Conservation (phyloP, 306 rosid species). For the Myrica gale region DNA sequence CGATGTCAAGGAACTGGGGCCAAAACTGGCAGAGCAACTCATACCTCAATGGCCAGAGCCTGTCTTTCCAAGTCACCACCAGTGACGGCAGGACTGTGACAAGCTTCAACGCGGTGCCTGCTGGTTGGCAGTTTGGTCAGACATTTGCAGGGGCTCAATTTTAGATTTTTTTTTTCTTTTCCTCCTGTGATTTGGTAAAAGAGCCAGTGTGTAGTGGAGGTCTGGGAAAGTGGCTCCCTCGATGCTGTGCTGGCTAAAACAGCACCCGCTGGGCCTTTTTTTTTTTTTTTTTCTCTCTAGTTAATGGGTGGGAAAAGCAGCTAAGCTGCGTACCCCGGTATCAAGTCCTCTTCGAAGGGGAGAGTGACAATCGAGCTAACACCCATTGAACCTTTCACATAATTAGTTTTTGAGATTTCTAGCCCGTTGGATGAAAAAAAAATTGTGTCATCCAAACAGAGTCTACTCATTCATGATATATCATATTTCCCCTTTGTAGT, state of each 20-base stretch:
- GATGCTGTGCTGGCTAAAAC: constrained; percentile 32
- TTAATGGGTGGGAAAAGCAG: too few species aligned
- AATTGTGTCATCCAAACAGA: too few species aligned
- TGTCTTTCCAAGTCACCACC: constrained; percentile 83
- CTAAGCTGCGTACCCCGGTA: too few species aligned
- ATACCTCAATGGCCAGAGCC: constrained; percentile 68
- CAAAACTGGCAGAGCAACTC: constrained; percentile 96
- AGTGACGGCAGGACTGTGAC: constrained; percentile 78
- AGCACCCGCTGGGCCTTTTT: constrained; percentile 38
- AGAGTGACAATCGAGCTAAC: too few species aligned
- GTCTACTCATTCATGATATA: background rate
- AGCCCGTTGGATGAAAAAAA: too few species aligned
- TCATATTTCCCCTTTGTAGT: constrained; percentile 7
- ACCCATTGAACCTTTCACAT: too few species aligned
- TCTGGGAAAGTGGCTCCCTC: background rate
- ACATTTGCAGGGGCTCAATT: constrained; percentile 73
- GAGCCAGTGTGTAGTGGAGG: background rate
- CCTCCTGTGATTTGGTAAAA: background rate
- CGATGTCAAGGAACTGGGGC: constrained; percentile 93
- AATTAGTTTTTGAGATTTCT: background rate
- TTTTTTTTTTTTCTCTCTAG: too few species aligned
- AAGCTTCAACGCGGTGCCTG: constrained; percentile 53
- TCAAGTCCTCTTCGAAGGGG: too few species aligned
- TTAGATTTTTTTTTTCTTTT: constrained; percentile 16
- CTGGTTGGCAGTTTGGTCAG: constrained; percentile 83